Evolutionary conservation across 1,284 basidiomycete genomes (phyloP).

Genomic region (Leccinum fallax): DNA sequence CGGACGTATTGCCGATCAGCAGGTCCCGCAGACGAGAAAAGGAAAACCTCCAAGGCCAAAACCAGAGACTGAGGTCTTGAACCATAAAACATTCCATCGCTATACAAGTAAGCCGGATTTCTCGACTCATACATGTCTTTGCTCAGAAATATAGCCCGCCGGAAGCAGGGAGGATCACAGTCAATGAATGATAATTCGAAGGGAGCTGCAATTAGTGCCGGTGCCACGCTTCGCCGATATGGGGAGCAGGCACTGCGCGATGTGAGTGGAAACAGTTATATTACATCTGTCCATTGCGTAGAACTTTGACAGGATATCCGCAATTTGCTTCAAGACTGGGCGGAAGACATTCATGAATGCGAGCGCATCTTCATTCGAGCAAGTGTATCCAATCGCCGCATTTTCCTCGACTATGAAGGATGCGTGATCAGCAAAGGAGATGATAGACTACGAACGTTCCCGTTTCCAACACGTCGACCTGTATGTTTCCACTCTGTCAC

Average conservation of each 20-base stretch:
- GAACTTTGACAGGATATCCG: constrained; percentile 73
- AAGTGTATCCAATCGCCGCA: constrained; percentile 81
- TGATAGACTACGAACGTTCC: constrained; percentile 82
- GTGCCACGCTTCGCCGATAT: constrained; percentile 92
- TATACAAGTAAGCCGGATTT: constrained; percentile 81
- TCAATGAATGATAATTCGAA: constrained; percentile 92
- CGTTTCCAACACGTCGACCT: constrained; percentile 91
- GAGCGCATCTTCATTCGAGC: constrained; percentile 91
- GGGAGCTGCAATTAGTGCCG: constrained; percentile 92
- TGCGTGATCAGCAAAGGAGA: constrained; percentile 65
- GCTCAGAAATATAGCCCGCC: constrained; percentile 62
- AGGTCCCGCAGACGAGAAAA: constrained; percentile 40
- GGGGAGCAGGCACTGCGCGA: constrained; percentile 93
- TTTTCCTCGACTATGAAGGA: constrained; percentile 86
- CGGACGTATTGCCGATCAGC: constrained; percentile 51
- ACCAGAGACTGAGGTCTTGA: constrained; percentile 77
- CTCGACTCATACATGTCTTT: constrained; percentile 1
- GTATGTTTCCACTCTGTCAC: constrained; percentile 49
- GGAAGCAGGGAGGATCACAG: constrained; percentile 98
- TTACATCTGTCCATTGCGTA: background rate
- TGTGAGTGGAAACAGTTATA: constrained; percentile 46
- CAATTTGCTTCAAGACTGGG: constrained; percentile 79
- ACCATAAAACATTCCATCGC: constrained; percentile 97
- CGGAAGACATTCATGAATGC: constrained; percentile 77
- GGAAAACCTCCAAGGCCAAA: constrained; percentile 63